These are phyloP conservation scores for Fistulifera pelliculosa DNA, from an alignment of 108 stramenopile species.

Conservation along the genomic window DNA sequence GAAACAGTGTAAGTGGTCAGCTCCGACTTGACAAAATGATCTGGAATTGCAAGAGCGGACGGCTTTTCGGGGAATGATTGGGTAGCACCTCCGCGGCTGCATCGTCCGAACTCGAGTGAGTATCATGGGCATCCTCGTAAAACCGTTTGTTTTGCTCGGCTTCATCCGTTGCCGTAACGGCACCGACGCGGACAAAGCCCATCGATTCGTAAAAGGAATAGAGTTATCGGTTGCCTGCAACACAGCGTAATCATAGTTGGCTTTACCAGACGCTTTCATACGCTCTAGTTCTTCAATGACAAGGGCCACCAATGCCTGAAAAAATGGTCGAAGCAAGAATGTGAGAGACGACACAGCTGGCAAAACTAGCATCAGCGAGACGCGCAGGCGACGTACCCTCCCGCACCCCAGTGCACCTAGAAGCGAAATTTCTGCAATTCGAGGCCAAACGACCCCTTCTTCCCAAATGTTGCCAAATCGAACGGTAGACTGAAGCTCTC, in stretches of 20 bases:
- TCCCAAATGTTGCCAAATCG: slow-evolving; percentile 78
- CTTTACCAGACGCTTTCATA: slow-evolving; percentile 30
- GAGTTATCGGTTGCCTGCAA: slow-evolving; percentile 87
- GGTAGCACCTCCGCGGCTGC: slow-evolving; percentile 13
- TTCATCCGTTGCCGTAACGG: slow-evolving; percentile 17
- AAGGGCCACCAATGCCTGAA: slow-evolving; percentile 53
- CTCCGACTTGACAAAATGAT: slow-evolving; percentile 40
- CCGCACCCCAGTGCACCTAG: slow-evolving; percentile 73
- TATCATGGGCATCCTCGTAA: neutral
- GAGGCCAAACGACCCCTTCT: slow-evolving; percentile 88
- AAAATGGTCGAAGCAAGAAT: too few relatives aligned
- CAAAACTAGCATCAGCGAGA: neutral
- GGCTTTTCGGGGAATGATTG: slow-evolving; percentile 20
- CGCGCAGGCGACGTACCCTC: slow-evolving; percentile 22
- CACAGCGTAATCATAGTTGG: slow-evolving; percentile 81
- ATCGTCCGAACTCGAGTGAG: too few relatives aligned
- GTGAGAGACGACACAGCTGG: neutral
- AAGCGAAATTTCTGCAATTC: slow-evolving; percentile 82
- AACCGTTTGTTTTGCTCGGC: slow-evolving; percentile 13
- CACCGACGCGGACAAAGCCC: slow-evolving; percentile 84
- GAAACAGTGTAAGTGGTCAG: slow-evolving; percentile 30
- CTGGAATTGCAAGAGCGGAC: slow-evolving; percentile 15
- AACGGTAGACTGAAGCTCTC: slow-evolving; percentile 56
- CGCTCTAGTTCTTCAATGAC: slow-evolving; percentile 75
- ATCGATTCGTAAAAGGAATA: slow-evolving; percentile 81